phyloP scores from a whole-genome alignment of 177 flowering plant species.

The Vitis hybrid region DNA sequence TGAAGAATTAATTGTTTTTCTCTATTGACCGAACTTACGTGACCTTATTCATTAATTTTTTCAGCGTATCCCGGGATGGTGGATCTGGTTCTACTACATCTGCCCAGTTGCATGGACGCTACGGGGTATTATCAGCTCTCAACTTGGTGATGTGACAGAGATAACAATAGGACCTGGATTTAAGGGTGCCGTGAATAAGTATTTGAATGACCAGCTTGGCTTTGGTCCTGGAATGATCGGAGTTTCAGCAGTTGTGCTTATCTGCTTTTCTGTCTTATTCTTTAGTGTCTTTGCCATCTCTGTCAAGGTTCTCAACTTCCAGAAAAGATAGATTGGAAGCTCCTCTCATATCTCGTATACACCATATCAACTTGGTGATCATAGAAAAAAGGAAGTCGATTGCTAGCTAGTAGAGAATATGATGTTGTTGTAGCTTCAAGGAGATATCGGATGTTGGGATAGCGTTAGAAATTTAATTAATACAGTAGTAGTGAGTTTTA shows the following conservation, averaged over 20 bases:
- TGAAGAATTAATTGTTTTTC: not conserved
- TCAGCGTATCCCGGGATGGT: conserved; percentile 84
- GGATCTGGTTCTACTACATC: conserved; percentile 86
- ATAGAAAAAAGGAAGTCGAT: too few relatives aligned
- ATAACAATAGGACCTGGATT: conserved; percentile 49
- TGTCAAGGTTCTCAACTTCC: conserved; percentile 72
- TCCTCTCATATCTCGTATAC: not conserved
- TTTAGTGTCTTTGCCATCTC: conserved; percentile 58
- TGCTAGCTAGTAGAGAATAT: too few relatives aligned
- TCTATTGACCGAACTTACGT: not conserved
- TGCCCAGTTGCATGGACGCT: conserved; percentile 85
- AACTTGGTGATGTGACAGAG: conserved; percentile 78
- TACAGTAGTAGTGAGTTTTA: too few relatives aligned
- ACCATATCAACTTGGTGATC: not conserved
- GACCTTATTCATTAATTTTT: not conserved
- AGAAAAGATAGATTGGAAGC: conserved; percentile 44
- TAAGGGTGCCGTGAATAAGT: conserved; percentile 65
- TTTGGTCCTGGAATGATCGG: conserved; percentile 52
- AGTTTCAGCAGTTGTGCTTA: conserved; percentile 40
- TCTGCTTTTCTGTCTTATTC: conserved; percentile 57
- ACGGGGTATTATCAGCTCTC: conserved; percentile 68
- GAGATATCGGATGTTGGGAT: too few relatives aligned
- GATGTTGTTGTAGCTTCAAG: too few relatives aligned
- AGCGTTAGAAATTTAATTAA: too few relatives aligned
- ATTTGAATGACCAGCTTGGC: conserved; percentile 47